Evolutionary conservation across 2,329 filamentous ascomycete species (phyloP).

Genomic region (Colletotrichum acutatum): DNA sequence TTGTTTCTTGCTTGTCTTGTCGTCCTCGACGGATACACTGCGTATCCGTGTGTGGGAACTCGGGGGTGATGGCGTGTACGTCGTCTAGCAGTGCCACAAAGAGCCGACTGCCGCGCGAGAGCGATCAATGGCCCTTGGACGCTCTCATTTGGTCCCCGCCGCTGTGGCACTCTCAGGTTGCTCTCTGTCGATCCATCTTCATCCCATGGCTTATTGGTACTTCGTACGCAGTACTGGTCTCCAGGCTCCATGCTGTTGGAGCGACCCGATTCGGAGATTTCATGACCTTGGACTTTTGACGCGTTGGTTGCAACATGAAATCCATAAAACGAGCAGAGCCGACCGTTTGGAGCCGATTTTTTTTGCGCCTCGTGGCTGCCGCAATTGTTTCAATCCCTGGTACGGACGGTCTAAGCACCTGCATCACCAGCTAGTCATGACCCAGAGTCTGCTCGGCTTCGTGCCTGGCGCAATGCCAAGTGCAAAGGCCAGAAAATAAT

Average conservation of each 20-base stretch:
- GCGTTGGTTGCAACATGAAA: conserved; percentile 26
- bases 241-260: conserved; percentile 31
- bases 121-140: conserved; percentile 16
- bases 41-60: conserved; percentile 20
- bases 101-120: conserved; percentile 33
- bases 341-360: conserved; percentile 14
- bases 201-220: conserved; percentile 26
- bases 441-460: neutral
- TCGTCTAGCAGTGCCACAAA: conserved; percentile 27
- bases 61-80: conserved; percentile 27
- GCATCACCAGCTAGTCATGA: neutral
- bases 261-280: conserved; percentile 33
- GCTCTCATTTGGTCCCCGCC: conserved; percentile 25
- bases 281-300: conserved; percentile 18
- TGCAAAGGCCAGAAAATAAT: conserved; percentile 9
- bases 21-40: too few relatives aligned
- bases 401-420: neutral
- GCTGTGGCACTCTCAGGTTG: conserved; percentile 17
- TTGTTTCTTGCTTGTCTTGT: conserved; percentile 31
- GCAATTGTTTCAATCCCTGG: conserved; percentile 18
- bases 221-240: conserved; percentile 11
- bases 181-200: conserved; percentile 26
- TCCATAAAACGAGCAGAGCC: conserved; percentile 6
- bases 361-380: conserved; percentile 11
- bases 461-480: neutral